phyloP scores from a whole-genome alignment of 306 rosid species.

The Medicago truncatula region DNA sequence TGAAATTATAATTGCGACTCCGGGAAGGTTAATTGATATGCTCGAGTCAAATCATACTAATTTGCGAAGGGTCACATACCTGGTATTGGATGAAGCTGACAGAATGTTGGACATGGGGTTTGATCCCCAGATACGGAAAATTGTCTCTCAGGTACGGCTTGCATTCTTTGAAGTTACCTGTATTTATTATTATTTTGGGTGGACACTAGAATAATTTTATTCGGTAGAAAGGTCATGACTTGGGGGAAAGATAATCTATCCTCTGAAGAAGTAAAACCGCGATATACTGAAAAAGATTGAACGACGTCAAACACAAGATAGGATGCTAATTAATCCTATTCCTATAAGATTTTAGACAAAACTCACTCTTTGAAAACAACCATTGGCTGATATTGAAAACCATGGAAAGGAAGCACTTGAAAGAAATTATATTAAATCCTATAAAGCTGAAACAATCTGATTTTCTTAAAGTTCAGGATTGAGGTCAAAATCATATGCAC shows the following conservation, averaged over 20 bases:
- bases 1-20: conserved; percentile 96
- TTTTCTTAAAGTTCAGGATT: not conserved
- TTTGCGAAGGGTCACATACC: conserved; percentile 94
- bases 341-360: conserved; percentile 24
- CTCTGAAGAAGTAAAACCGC: conserved; percentile 8
- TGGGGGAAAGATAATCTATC: conserved; percentile 17
- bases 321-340: conserved; percentile 1
- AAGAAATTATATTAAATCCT: not conserved
- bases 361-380: conserved; percentile 3
- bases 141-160: conserved; percentile 81
- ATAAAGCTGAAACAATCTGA: conserved; percentile 27
- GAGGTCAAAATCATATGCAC: conserved; percentile 23
- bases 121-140: conserved; percentile 94
- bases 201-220: conserved; percentile 8
- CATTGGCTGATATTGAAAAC: conserved; percentile 18
- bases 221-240: not conserved
- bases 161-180: not conserved
- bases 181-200: conserved; percentile 30
- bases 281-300: not conserved
- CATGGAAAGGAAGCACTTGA: not conserved
- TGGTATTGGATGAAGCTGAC: conserved; percentile 97
- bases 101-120: conserved; percentile 99
- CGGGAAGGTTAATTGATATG: conserved; percentile 99
- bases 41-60: conserved; percentile 96
- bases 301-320: not conserved